These are phyloP conservation scores for Paraglomus occultum DNA, from an alignment of 192 early-diverging fungal genomes.

Conservation along the genomic window DNA sequence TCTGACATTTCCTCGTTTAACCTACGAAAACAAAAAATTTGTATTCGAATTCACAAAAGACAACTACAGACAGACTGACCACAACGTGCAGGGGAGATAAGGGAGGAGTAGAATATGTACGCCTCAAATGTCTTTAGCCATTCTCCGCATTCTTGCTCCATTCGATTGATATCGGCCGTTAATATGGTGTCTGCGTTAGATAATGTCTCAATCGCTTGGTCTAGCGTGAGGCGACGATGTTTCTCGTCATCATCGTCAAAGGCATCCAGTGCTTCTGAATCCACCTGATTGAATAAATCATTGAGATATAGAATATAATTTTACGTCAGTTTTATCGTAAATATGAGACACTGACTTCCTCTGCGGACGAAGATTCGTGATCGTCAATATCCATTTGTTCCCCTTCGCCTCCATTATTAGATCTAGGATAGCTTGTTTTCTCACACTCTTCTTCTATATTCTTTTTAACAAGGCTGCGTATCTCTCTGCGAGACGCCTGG, in stretches of 20 bases:
- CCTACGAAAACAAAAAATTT: no score
- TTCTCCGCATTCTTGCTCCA: background rate
- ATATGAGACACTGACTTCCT: no score
- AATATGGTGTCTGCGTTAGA: background rate
- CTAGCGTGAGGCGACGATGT: background rate
- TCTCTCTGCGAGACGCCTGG: background rate
- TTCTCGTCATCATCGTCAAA: slow-evolving; percentile 9
- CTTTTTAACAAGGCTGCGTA: background rate
- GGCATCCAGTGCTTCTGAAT: background rate
- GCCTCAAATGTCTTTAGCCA: background rate
- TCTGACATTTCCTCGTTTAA: no score
- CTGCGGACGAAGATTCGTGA: background rate
- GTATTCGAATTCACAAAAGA: no score
- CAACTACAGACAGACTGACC: no score
- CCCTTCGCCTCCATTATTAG: no score
- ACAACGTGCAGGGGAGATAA: no score
- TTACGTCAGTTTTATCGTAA: no score
- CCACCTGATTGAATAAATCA: background rate
- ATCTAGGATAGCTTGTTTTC: background rate
- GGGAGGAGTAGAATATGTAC: background rate
- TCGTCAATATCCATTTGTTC: slow-evolving; percentile 5
- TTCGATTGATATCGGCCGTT: background rate
- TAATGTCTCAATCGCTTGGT: slow-evolving; percentile 6
- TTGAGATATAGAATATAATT: background rate
- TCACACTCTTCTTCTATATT: slow-evolving; percentile 22